Base-by-base conservation (phyloP, 2,329 filamentous ascomycete genomes). In the Juglanconis juglandina region DNA sequence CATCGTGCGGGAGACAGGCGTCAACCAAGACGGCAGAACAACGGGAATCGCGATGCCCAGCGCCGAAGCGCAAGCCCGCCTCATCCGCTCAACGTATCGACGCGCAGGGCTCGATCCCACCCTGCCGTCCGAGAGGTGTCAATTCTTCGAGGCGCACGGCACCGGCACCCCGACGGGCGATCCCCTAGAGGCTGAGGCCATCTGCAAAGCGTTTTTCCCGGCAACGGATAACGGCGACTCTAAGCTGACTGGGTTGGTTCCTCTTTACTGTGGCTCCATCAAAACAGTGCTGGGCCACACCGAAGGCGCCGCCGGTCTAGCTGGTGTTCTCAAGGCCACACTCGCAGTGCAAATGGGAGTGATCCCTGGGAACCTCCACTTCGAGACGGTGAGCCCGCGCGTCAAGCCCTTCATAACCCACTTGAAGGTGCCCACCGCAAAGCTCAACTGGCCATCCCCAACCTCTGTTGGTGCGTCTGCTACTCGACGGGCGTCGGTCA, bases 1-100 rank as follows among this genome's bases (percentile, higher is more conserved):
- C 17, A 63, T 81, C n/a, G 76, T 83, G 51, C 73, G 77, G 0
- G 76, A 73, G 9, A 77, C 74, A 0, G 75, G 70, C 6, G 60
- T 73, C 17, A 80, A 80, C 61, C 72, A 73, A 9, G 81, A 85
- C 60, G 82, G 82, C 3, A 66, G 65, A 13, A 73, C 80, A 1
- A 49, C 59, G 7, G 71, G 70, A 2, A 71, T 75, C 33, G 73
- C 74, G 0, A 66, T 72, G 48, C 80, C 80, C 0, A 79, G 65
- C 44, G 59, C 66, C 0, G 39, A 63, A 0, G 75, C 77, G 0
- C 80, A 83, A 62, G 69, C 68, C 2, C 60, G 53, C 0, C 65
- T 80, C 0, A 81, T 81, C 53, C 65, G 67, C 39, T 62, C 65
- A 0, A 75, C 75, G 0, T 82, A 82, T 62, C 53, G 33, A 0